Conservation (phyloP, 2,329 filamentous ascomycete species). For the Neofusicoccum ribis region DNA sequence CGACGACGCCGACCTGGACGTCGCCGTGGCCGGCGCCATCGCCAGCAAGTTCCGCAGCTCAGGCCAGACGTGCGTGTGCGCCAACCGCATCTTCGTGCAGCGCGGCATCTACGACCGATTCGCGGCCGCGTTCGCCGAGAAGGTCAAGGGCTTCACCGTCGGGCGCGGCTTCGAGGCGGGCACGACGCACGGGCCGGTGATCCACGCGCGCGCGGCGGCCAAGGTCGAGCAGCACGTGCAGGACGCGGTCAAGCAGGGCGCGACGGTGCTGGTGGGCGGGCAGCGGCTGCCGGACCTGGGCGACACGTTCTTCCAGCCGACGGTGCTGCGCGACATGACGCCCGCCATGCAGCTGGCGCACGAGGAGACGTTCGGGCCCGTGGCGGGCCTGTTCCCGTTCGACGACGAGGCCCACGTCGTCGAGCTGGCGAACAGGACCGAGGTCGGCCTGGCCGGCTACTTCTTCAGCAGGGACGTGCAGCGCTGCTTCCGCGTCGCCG, state of each 20-base stretch:
- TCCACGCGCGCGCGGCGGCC: constrained; percentile 76
- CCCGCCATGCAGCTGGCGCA: constrained; percentile 77
- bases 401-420: constrained; percentile 87
- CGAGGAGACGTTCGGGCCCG: constrained; percentile 95
- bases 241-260: constrained; percentile 78
- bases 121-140: constrained; percentile 65
- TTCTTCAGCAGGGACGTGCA: constrained; percentile 73
- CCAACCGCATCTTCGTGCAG: constrained; percentile 80
- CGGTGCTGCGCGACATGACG: constrained; percentile 84
- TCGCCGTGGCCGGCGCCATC: constrained; percentile 79
- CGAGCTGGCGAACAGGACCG: constrained; percentile 73
- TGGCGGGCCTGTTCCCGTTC: constrained; percentile 87
- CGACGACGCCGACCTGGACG: constrained; percentile 87
- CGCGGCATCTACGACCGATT: constrained; percentile 76
- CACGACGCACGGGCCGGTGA: constrained; percentile 77
- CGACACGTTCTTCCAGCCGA: constrained; percentile 84
- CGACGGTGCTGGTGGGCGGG: constrained; percentile 72
- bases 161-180: constrained; percentile 71
- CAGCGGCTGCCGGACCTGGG: constrained; percentile 69
- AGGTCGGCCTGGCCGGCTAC: constrained; percentile 90
- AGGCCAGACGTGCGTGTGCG: constrained; percentile 87
- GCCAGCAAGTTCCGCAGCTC: constrained; percentile 90
- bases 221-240: constrained; percentile 81
- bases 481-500: constrained; percentile 60
- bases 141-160: constrained; percentile 73